Evolutionary conservation across 306 rosid species (phyloP).

Genomic region (Psophocarpus tetragonolobus): DNA sequence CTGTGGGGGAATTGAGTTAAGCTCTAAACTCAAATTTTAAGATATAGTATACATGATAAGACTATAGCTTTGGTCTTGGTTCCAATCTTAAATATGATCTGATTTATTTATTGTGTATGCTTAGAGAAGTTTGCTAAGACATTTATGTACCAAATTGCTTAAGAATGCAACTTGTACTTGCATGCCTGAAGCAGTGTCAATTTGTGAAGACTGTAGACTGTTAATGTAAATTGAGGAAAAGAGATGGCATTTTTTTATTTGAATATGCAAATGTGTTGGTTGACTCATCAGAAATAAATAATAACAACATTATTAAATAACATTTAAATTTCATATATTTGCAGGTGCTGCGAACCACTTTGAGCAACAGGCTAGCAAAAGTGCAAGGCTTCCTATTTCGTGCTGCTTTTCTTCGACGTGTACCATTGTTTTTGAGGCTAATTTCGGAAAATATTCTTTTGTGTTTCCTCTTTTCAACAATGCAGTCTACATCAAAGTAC

Average conservation of each 20-base stretch:
- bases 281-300: not conserved
- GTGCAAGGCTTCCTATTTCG: constrained; percentile 93
- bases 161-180: constrained; percentile 1
- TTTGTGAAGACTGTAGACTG: not conserved
- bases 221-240: not conserved
- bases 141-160: not conserved
- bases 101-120: not conserved
- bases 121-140: not conserved
- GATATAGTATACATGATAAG: too few relatives aligned
- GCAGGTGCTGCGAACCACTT: constrained; percentile 78
- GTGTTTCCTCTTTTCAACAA: constrained; percentile 76
- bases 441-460: constrained; percentile 76
- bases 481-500: constrained; percentile 77
- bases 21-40: too few relatives aligned
- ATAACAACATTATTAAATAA: not conserved
- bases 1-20: too few relatives aligned
- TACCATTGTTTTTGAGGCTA: constrained; percentile 69
- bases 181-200: constrained; percentile 1
- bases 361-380: constrained; percentile 95
- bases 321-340: constrained; percentile 26
- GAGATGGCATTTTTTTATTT: not conserved
- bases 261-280: not conserved
- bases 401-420: constrained; percentile 93
- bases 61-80: not conserved
- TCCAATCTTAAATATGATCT: not conserved